Evolutionary conservation across 2,329 filamentous ascomycete species (phyloP).

Genomic region (Plenodomus biglobosus): DNA sequence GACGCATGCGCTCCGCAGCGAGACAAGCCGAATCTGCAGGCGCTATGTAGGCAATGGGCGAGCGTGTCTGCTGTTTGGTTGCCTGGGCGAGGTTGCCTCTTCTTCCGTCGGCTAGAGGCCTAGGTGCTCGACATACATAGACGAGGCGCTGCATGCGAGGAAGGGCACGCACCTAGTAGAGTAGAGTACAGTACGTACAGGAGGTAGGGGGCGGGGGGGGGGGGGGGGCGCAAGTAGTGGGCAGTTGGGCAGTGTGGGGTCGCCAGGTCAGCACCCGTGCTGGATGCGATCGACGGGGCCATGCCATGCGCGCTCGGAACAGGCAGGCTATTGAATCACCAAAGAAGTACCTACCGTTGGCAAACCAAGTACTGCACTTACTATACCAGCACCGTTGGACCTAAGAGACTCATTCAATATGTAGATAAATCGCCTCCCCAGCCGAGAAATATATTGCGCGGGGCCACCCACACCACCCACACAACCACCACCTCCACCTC

Average conservation of each 20-base stretch:
- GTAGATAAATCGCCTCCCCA: too few relatives aligned
- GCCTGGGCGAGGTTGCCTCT: neutral
- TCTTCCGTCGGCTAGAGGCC: neutral
- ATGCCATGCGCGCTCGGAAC: neutral
- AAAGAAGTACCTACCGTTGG: too few relatives aligned
- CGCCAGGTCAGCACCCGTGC: constrained; percentile 8
- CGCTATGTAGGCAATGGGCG: constrained; percentile 10
- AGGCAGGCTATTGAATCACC: too few relatives aligned
- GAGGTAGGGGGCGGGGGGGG: constrained; percentile 10
- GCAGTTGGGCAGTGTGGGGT: too few relatives aligned
- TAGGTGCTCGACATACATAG: neutral
- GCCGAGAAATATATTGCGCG: constrained; percentile 3
- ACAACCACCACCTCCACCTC: constrained; percentile 8
- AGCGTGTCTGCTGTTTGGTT: constrained; percentile 1
- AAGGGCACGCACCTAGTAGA: constrained; percentile 4
- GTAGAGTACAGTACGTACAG: constrained; percentile 8
- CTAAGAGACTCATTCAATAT: too few relatives aligned
- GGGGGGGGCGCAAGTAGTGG: too few relatives aligned
- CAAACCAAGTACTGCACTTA: too few relatives aligned
- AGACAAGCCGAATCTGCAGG: constrained; percentile 11
- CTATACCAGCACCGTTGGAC: constrained; percentile 4
- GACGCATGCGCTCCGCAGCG: constrained; percentile 14
- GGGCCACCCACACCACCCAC: constrained; percentile 5
- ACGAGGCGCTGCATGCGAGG: constrained; percentile 12
- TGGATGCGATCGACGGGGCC: constrained; percentile 1